Evolutionary conservation across 1,284 basidiomycete genomes (phyloP), one percentile per base, ranked within the genome.

Genomic region (Sanghuangporus weigelae): DNA sequence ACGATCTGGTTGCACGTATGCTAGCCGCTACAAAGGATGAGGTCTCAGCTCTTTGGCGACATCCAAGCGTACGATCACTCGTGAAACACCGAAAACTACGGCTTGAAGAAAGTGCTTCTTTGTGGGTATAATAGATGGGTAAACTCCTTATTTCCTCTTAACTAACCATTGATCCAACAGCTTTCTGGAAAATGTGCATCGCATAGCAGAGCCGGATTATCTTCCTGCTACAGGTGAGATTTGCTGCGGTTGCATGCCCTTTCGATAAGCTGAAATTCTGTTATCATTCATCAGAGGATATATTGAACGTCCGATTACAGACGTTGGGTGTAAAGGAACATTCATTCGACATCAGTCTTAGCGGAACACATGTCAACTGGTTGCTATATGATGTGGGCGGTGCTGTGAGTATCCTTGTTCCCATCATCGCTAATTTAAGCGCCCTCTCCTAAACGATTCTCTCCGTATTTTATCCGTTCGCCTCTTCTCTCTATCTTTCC

Each of bases 371-470:
- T 58, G 88, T 88, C 72, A 82, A 85, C 64, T 91, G 89, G 89
- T 79, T 85, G 63, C 76, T 92, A 62, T 92, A 89, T 73, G 90
- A 92, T 71, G 90, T 92, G 46, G 90, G 90, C 49, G 90, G 90
- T 57, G 87, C 89, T 60, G 88, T 91, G 70, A 72, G 87, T 76
- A 38, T 63, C 58, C 42, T 46, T 61, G 38, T 51, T 63, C 46
- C 54, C 48, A 60, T 51, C 58, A 54, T 51, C 50, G 35, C 39
- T 51, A 65, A 84, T 78, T 82, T 76, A 69, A 75, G 77, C 46
- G 64, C 57, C 35, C 63, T 66, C 57, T 65, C 59, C 63, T 54
- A 36, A 21, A 10, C 49, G 53, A n/a, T 31, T 58, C 56, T 7
- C 50, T 23, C 51, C 50, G 31, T 51, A 77, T 63, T 31, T 57